Conservation (phyloP, 805 yeast genomes). For the Vanderwaltozyma tropicalis region DNA sequence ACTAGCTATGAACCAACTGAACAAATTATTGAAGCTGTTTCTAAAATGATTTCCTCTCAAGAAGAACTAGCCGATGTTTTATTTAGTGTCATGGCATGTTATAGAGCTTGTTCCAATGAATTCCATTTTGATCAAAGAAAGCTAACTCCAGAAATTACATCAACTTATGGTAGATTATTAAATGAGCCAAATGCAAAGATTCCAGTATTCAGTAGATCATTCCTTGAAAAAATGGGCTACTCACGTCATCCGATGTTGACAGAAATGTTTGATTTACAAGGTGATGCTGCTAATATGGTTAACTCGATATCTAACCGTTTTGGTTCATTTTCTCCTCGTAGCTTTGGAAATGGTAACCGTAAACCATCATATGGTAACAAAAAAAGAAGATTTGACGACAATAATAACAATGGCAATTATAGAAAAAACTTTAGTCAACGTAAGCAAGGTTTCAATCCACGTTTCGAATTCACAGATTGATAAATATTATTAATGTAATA, state of each 20-base stretch:
- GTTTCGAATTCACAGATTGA: background rate
- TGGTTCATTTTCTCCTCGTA: background rate
- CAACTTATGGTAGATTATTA: constrained; percentile 16
- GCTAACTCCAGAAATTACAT: constrained; percentile 16
- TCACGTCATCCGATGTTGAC: constrained; percentile 12
- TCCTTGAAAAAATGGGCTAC: constrained; percentile 18
- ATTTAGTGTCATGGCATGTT: constrained; percentile 29
- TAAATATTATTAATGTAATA: no score
- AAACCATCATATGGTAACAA: background rate
- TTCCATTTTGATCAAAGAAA: constrained; percentile 24
- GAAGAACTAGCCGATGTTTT: constrained; percentile 25
- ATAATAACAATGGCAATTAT: background rate
- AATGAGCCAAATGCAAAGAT: constrained; percentile 17
- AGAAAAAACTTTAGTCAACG: background rate
- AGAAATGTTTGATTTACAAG: constrained; percentile 18
- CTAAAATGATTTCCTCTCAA: constrained; percentile 11
- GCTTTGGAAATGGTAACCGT: background rate
- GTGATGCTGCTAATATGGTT: background rate
- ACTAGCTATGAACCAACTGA: constrained; percentile 32
- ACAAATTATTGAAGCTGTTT: constrained; percentile 21
- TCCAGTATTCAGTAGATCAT: constrained; percentile 10
- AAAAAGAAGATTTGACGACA: background rate
- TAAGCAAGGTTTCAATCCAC: background rate
- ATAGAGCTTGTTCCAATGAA: constrained; percentile 27
- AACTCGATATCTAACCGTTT: background rate